Evolutionary conservation across 495 filamentous ascomycete genomes (phyloP).

Genomic region (Talaromyces borbonicus): DNA sequence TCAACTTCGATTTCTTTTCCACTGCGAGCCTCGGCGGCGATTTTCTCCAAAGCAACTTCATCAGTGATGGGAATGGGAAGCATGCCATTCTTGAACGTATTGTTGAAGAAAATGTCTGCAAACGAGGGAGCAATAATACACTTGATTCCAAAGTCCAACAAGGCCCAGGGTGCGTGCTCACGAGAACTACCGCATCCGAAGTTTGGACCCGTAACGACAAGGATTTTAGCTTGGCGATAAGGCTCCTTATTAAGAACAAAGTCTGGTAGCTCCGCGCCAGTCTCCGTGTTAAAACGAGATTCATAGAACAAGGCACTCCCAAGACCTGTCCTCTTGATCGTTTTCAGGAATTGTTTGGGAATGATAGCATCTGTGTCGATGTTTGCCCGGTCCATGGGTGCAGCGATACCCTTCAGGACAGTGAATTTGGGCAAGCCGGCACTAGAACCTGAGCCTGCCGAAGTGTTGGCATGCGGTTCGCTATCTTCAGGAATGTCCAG

Average conservation of each 20-base stretch:
- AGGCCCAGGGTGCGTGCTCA: conserved; percentile 95
- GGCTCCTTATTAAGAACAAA: conserved; percentile 89
- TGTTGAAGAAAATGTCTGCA: conserved; percentile 99
- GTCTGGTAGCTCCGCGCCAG: conserved; percentile 62
- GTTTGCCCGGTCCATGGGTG: conserved; percentile 78
- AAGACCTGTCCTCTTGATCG: conserved; percentile 94
- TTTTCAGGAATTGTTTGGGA: conserved; percentile 98
- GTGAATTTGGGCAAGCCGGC: conserved; percentile 74
- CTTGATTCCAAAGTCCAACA: conserved; percentile 92
- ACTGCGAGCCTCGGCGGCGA: conserved; percentile 71
- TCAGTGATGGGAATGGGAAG: conserved; percentile 72
- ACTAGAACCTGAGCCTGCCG: conserved; percentile 37
- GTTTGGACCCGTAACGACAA: conserved; percentile 88
- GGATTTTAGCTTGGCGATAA: conserved; percentile 77
- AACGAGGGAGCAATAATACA: conserved; percentile 88
- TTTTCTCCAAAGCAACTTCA: conserved; percentile 50
- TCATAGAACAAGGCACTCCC: conserved; percentile 80
- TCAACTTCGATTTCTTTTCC: conserved; percentile 88
- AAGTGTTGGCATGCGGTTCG: conserved; percentile 49
- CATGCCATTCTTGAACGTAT: conserved; percentile 99
- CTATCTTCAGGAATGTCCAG: conserved; percentile 67
- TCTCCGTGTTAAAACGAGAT: conserved; percentile 56
- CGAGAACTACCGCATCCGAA: conserved; percentile 92
- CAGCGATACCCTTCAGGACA: conserved; percentile 74
- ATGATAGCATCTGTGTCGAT: conserved; percentile 98